Evolutionary conservation across 2,329 filamentous ascomycete genomes (phyloP).

Genomic region (Endothia cerciana): DNA sequence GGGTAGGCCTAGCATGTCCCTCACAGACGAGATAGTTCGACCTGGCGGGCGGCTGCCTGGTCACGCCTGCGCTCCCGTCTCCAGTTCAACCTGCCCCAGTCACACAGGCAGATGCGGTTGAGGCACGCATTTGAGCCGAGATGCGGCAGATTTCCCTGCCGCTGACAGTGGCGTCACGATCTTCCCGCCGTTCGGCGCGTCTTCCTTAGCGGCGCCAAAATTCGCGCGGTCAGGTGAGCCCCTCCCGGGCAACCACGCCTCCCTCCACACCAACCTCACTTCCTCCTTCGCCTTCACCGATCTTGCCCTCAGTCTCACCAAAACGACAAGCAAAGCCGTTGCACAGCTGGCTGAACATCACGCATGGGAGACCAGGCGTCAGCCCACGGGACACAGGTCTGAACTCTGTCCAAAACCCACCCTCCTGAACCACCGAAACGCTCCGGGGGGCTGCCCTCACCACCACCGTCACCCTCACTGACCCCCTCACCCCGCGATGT

Average conservation of each 20-base stretch:
- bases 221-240: constrained; percentile 15
- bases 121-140: neutral
- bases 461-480: neutral
- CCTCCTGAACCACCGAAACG: no score
- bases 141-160: neutral
- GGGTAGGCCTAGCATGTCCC: no score
- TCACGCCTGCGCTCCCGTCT: neutral
- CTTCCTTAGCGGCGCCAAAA: constrained; percentile 6
- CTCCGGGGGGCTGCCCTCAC: no score
- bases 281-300: neutral
- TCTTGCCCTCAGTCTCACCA: neutral
- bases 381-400: no score
- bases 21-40: neutral
- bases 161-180: constrained; percentile 8
- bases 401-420: no score
- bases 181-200: constrained; percentile 3
- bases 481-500: no score
- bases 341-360: no score
- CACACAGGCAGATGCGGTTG: neutral
- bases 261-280: no score
- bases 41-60: neutral
- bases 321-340: no score
- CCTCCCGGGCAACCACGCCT: neutral
- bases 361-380: no score
- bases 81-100: neutral